Conservation (phyloP, 73 alveolate genomes). For the Blepharisma stoltei region DNA sequence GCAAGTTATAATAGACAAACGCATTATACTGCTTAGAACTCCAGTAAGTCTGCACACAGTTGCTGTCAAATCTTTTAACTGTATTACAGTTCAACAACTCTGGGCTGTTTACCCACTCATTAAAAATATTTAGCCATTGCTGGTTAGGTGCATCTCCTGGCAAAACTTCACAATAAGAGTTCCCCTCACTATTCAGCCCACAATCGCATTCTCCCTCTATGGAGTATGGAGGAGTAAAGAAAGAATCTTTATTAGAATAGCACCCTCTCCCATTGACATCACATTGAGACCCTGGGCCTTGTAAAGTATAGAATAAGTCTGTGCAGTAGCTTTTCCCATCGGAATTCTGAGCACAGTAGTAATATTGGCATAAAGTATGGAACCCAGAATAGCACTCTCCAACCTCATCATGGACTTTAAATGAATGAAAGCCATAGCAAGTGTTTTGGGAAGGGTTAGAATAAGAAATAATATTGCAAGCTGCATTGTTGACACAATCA, state of each 20-base stretch:
- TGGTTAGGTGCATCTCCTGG: background rate
- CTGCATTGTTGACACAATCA: constrained; percentile 20
- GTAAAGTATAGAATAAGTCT: background rate
- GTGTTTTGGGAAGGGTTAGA: background rate
- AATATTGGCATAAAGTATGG: background rate
- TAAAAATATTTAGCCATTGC: no score
- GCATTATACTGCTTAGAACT: no score
- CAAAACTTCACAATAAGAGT: background rate
- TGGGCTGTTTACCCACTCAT: no score
- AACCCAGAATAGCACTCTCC: background rate
- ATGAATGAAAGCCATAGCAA: background rate
- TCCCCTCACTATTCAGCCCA: background rate
- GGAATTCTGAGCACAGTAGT: no score
- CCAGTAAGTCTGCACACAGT: no score
- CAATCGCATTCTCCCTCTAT: background rate
- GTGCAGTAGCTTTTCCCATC: no score
- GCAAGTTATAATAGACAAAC: no score
- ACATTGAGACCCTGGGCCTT: background rate
- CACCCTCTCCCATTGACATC: background rate
- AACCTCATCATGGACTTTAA: background rate
- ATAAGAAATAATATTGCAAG: background rate
- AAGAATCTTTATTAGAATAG: background rate
- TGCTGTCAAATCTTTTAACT: no score
- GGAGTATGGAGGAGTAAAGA: background rate
- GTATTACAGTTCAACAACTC: no score